Percentiles rank a stretch among this genome's conserved stretches.
Evolutionary conservation across 345 rosid species (phyloP).

Genomic region (Boechera divaricarpa): DNA sequence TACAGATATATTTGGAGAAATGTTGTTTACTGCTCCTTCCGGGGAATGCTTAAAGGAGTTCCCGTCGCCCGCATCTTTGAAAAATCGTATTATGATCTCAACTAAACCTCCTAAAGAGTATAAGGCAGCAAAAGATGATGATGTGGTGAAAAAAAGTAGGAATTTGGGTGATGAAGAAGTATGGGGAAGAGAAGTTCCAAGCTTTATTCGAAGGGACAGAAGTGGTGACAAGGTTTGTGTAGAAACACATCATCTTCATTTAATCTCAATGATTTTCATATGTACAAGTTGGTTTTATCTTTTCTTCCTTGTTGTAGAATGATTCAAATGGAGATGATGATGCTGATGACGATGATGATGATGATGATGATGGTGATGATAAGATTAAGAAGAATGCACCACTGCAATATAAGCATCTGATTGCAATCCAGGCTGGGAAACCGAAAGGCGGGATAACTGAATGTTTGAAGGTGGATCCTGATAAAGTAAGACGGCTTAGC

Average conservation of each 20-base stretch:
- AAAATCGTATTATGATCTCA: conserved; percentile 75
- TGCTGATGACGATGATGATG: conserved; percentile 37
- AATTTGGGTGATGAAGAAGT: conserved; percentile 50
- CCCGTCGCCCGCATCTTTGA: conserved; percentile 76
- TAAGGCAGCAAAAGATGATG: conserved; percentile 58
- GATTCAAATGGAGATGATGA: conserved; percentile 42
- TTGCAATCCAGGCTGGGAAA: conserved; percentile 64
- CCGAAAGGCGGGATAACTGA: conserved; percentile 66
- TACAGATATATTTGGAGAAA: conserved; percentile 74
- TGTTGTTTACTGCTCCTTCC: conserved; percentile 74
- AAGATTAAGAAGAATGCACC: conserved; percentile 49
- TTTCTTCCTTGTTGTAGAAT: conserved; percentile 20
- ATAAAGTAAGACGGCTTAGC: conserved; percentile 70
- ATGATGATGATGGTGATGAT: conserved; percentile 45
- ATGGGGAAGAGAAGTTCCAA: conserved; percentile 45
- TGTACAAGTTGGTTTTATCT: background rate
- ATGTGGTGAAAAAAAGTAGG: conserved; percentile 30
- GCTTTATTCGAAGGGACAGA: conserved; percentile 29
- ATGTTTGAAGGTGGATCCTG: conserved; percentile 56
- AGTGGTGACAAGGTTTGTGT: conserved; percentile 47
- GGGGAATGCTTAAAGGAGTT: conserved; percentile 78
- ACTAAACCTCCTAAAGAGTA: conserved; percentile 97
- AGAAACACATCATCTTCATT: conserved; percentile 7
- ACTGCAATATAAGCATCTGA: conserved; percentile 50
- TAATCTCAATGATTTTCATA: background rate